Base-by-base conservation (phyloP, 768 basidiomycete genomes). In the Hericium erinaceus region DNA sequence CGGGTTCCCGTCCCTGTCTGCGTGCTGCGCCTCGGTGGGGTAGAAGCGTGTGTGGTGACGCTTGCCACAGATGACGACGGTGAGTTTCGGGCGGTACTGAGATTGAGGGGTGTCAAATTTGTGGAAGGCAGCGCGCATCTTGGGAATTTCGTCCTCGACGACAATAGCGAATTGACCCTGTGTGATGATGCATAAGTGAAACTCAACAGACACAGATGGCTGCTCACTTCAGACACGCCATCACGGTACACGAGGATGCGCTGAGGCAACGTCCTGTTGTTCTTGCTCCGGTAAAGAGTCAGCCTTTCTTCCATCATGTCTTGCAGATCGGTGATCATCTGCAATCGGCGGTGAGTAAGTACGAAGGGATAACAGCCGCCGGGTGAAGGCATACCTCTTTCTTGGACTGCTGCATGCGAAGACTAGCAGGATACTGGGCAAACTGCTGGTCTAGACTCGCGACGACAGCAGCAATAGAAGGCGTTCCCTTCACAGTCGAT, bases 201-300 rank as follows among this genome's bases (percentile, higher is more conserved):
- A 33, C 22, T 28, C 33, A 48, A 52, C 41, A 39, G 22, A 57
- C 26, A 49, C 26, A 15, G 37, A 26, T 18, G 20, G 44, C 15
- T 20, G 48, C 70, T 39, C 53, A 85, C 88, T 72, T 91, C 89
- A 2, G 88, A 89, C 28, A 92, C 88, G 52, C 90, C 90, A 66
- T 92, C 90, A 8, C 80, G 74, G 63, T 79, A 81, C n/a, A 81
- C 75, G n/a, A 81, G 56, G 51, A 81, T 58, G 18, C 80, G 75
- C 4, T 66, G 60, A 3, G 80, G 80, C 18, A 81, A 70, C 20
- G 52, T 64, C 10, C 68, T 69, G 2, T 53, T 64, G 52, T 71
- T 76, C 54, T 61, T 71, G 26, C 56, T 61, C 44, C 69, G 62
- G 70, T 71, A 82, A n/a, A 72, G 65, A 16, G 67, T 63, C 22